Base-by-base conservation (phyloP, 139 green algal species). In the Ostreobium quekettii region DNA sequence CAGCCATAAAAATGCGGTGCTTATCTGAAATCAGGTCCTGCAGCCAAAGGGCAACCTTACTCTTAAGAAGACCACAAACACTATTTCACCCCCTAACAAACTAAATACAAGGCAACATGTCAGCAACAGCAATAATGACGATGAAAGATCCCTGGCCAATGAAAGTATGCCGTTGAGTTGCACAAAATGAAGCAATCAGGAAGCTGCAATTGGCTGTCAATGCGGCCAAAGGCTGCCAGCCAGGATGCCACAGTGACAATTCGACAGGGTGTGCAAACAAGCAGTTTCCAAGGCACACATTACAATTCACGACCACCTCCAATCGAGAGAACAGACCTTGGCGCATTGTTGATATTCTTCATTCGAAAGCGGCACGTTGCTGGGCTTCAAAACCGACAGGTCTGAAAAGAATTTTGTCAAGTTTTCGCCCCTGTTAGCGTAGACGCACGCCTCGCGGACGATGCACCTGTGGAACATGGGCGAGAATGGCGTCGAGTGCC, bases 401-500 rank as follows among this genome's bases (percentile, higher is more conserved):
- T 68, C 26, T 5, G 49, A 11, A 38, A 48, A 66, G 30, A 39
- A 66, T 46, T 66, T 7, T 15, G 7, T 38, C 8, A 68, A n/a
- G 3, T 57, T 53, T 11, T 68, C 36, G 35, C 8, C 15, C 31
- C 61, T 33, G 36, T 56, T 56, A 35, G 7, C 36, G 36, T 56
- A 68, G n/a, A 6, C 22, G 36, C 61, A 68, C 3, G 61, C 61
- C 8, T 68, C 61, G 8, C 35, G 3, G 26, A 36, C 8, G 3
- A 68, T 36, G 35, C 61, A 68, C 61, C 37, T 11, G 36, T 68
- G 61, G 37, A 68, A 35, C 4, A 56, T 19, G 3, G 35, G 32
- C 11, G 61, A 68, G 36, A 68, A 53, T 5, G 61, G 61, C 11
- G 24, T 57, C 30, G 61, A 68, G 22, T 68, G 61, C 61, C 61